A percentile compares a stretch with the other conserved stretches of the same genome.
Evolutionary conservation across 306 rosid species (phyloP).

Genomic region (Benincasa hispida): DNA sequence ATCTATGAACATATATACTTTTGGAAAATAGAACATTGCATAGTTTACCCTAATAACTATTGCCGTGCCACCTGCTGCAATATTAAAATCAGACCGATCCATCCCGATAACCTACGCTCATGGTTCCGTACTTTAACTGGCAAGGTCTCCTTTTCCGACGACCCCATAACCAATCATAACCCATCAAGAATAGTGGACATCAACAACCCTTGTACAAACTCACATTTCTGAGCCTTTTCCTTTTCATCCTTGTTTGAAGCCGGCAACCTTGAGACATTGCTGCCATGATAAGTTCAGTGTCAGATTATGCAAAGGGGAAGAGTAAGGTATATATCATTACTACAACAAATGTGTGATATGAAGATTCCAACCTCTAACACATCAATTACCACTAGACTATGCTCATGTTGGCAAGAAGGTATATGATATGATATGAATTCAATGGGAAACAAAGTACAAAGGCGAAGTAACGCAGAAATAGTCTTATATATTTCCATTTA

Average conservation of each 20-base stretch:
- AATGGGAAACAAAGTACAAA: background rate
- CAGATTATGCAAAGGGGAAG: background rate
- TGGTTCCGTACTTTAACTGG: background rate
- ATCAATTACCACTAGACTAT: too few species aligned
- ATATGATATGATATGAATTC: background rate
- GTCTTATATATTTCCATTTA: background rate
- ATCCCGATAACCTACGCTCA: background rate
- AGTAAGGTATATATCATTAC: background rate
- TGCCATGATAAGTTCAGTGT: constrained; percentile 16
- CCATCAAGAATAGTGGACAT: constrained; percentile 65
- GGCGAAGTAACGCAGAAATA: background rate
- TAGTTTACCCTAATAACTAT: constrained; percentile 30
- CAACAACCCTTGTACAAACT: constrained; percentile 69
- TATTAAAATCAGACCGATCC: background rate
- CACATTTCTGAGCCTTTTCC: constrained; percentile 61
- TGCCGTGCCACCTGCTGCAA: constrained; percentile 18
- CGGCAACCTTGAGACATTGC: constrained; percentile 27
- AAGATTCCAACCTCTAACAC: too few species aligned
- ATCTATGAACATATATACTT: constrained; percentile 25
- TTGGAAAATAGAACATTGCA: constrained; percentile 24
- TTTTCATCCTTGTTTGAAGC: constrained; percentile 45
- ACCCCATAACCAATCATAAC: constrained; percentile 26
- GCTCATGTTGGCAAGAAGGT: background rate
- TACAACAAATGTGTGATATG: too few species aligned
- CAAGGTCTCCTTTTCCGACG: background rate